Base-by-base conservation (phyloP, 2,329 filamentous ascomycete genomes). In the Thermochaetoides dissita region DNA sequence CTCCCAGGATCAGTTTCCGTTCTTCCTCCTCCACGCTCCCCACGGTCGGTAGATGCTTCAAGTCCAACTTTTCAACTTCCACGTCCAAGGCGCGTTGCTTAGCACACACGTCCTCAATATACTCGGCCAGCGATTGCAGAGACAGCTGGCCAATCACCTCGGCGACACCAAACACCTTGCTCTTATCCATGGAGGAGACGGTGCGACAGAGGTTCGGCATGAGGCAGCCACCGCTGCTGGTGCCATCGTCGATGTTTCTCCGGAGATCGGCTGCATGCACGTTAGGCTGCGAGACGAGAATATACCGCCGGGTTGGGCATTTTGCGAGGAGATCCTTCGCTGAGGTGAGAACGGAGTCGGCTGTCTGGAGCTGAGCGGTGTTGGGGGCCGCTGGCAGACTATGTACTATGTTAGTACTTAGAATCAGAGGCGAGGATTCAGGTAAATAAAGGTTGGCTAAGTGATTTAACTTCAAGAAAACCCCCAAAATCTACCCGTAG, bases 221-320 rank as follows among this genome's bases (percentile, higher is more conserved):
- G 67, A 74, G 51, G 67, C 67, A 66, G 45, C 48, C 66, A 9
- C 64, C 56, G 61, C 52, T 47, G 57, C 62, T 57, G 52, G 55
- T 65, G 9, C 63, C 57, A 60, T 50, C 46, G 57, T 60, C 3
- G 10, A n/a, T 62, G 57, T 52, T 55, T 45, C 65, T 63, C 50
- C 65, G 63, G 53, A 89, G 78, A 59, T 94, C 85, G 48, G 69
- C 66, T 35, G 77, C 72, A 51, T 79, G 77, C 43, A 87, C 69
- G 51, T 82, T 81, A 8, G 83, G 79, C 57, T 94, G 86, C 30
- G 77, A 75, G 47, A 93, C 72, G 50, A 95, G 60, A 44, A 93
- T 65, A 63, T 94, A 94, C 52, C 73, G 73, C 39, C 78, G 71
- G 12, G 83, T 86, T 2, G 81, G 80, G 61, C 86, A 94, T 41